Percentiles rank a stretch among this genome's conserved stretches.
Evolutionary conservation across 1,284 basidiomycete species (phyloP).

Genomic region (Wolfiporia cocos): DNA sequence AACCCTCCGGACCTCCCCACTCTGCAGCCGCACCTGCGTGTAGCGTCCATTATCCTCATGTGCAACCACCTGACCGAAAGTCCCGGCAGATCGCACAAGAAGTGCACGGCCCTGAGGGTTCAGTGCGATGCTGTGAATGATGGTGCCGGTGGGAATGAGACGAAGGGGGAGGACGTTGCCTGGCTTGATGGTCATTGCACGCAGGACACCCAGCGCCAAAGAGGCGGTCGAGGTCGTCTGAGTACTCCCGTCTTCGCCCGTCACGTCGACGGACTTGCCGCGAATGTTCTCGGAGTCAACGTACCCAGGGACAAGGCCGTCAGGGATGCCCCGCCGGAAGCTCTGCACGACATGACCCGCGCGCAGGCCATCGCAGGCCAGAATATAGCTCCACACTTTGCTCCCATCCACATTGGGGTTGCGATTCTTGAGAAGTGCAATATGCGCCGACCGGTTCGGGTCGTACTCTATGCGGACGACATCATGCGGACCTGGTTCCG

Average conservation of each 20-base stretch:
- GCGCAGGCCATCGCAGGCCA: constrained; percentile 86
- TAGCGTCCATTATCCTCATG: constrained; percentile 69
- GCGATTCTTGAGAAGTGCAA: constrained; percentile 77
- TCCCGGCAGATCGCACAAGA: constrained; percentile 88
- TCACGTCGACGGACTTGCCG: constrained; percentile 41
- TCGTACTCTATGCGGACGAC: constrained; percentile 97
- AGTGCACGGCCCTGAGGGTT: constrained; percentile 73
- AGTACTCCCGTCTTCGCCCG: constrained; percentile 21
- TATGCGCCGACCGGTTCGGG: constrained; percentile 90
- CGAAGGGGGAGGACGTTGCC: constrained; percentile 93
- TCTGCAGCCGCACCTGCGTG: constrained; percentile 83
- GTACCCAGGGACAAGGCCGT: constrained; percentile 68
- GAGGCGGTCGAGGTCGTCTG: constrained; percentile 42
- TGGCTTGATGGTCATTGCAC: constrained; percentile 80
- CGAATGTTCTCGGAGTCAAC: constrained; percentile 34
- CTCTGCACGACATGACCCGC: constrained; percentile 88
- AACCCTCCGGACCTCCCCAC: constrained; percentile 89
- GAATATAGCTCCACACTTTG: constrained; percentile 77
- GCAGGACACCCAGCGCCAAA: constrained; percentile 83
- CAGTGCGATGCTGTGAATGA: constrained; percentile 85
- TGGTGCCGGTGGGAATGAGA: constrained; percentile 89
- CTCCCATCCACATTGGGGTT: constrained; percentile 38
- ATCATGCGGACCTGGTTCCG: constrained; percentile 74
- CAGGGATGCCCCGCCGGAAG: constrained; percentile 79
- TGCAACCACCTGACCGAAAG: constrained; percentile 77